phyloP scores from a whole-genome alignment of 2,329 filamentous ascomycete genomes.

The Penicillium brevicompactum region DNA sequence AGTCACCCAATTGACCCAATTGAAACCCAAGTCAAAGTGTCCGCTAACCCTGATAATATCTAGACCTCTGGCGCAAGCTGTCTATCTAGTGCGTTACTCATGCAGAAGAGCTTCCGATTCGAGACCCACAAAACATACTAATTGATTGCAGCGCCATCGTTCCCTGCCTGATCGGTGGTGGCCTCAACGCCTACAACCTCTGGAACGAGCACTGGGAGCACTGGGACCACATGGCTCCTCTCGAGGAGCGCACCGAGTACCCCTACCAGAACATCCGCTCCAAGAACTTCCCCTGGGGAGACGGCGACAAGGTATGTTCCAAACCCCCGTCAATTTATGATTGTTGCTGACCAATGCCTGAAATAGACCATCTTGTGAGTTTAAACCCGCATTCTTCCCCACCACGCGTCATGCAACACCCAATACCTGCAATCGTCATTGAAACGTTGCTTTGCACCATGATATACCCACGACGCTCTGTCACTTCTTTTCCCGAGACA shows the following conservation, averaged over 20 bases:
- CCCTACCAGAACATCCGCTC: slow-evolving; percentile 96
- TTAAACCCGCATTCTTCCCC: background rate
- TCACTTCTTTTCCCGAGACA: background rate
- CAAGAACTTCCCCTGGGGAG: slow-evolving; percentile 94
- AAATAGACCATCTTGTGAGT: slow-evolving; percentile 68
- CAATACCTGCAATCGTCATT: background rate
- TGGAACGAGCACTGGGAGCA: slow-evolving; percentile 99
- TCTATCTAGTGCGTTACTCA: slow-evolving; percentile 81
- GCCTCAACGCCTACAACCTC: slow-evolving; percentile 82
- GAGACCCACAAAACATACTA: background rate
- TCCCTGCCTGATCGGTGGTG: slow-evolving; percentile 71
- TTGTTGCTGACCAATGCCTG: slow-evolving; percentile 8
- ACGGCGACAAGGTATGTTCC: slow-evolving; percentile 84
- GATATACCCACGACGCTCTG: background rate
- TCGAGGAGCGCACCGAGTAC: slow-evolving; percentile 92
- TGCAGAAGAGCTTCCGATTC: background rate
- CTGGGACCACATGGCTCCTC: slow-evolving; percentile 78
- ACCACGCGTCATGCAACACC: background rate
- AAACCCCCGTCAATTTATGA: background rate
- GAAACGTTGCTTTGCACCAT: background rate
- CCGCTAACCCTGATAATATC: slow-evolving; percentile 30
- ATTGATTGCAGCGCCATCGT: slow-evolving; percentile 64
- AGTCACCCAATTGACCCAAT: slow-evolving; percentile 40
- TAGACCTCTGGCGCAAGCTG: slow-evolving; percentile 94
- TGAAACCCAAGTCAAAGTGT: background rate